Conservation (phyloP, 257 asterid genomes). For the Nicotiana attenuata region DNA sequence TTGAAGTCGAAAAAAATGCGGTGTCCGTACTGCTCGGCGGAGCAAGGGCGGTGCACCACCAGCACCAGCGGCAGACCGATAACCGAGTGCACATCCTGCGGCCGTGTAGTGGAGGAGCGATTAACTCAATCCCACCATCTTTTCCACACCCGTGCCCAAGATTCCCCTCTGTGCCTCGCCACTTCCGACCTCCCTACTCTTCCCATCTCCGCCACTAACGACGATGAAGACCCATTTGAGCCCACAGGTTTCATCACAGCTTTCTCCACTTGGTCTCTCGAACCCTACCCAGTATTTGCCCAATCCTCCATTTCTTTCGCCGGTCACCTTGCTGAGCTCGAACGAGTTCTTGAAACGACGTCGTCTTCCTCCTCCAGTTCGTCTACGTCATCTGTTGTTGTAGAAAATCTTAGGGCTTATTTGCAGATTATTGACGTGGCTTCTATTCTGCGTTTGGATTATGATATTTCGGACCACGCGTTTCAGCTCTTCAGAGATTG, state of each 20-base stretch:
- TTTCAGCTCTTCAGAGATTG: conserved; percentile 98
- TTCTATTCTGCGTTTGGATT: conserved; percentile 76
- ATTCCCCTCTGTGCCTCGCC: conserved; percentile 80
- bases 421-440: conserved; percentile 94
- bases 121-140: conserved; percentile 87
- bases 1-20: conserved; percentile 38
- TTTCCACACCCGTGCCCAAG: conserved; percentile 95
- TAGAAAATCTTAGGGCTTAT: conserved; percentile 90
- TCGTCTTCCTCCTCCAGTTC: conserved; percentile 29
- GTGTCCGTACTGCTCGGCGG: conserved; percentile 89
- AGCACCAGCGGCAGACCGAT: conserved; percentile 57
- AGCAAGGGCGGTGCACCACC: conserved; percentile 75
- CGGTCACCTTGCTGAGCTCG: conserved; percentile 93
- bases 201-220: conserved; percentile 33
- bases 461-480: conserved; percentile 90
- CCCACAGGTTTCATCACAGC: conserved; percentile 90
- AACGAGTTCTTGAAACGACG: conserved; percentile 83
- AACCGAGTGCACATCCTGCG: conserved; percentile 83
- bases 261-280: conserved; percentile 97
- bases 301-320: conserved; percentile 74
- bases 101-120: conserved; percentile 83
- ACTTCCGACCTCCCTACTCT: conserved; percentile 89
- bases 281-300: conserved; percentile 72
- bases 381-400: conserved; percentile 58
- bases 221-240: conserved; percentile 81